phyloP scores from a whole-genome alignment of 176 grass and related monocot species.

The Alloteropsis semialata region DNA sequence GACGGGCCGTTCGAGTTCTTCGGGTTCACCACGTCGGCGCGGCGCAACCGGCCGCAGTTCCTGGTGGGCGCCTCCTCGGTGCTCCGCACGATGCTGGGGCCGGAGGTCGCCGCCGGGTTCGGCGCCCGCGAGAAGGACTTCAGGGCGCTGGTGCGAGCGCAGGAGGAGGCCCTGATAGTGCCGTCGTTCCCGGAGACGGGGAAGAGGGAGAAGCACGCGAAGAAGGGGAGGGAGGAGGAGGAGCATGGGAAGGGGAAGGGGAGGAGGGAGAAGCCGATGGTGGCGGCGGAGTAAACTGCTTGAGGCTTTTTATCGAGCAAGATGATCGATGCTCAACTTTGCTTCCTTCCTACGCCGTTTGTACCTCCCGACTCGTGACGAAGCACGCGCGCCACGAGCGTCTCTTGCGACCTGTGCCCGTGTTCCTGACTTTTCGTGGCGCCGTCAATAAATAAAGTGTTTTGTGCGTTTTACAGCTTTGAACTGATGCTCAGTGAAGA shows the following conservation, averaged over 20 bases:
- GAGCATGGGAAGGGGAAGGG: neutral
- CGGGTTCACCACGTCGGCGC: slow-evolving; percentile 86
- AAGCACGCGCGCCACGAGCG: neutral
- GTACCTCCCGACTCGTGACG: neutral
- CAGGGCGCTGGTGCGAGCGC: slow-evolving; percentile 40
- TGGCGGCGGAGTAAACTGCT: neutral
- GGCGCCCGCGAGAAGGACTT: slow-evolving; percentile 46
- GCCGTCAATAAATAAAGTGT: slow-evolving; percentile 21
- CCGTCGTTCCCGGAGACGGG: slow-evolving; percentile 36
- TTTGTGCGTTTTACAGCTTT: neutral
- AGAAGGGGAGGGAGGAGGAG: neutral
- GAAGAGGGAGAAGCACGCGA: slow-evolving; percentile 2
- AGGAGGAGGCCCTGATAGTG: slow-evolving; percentile 53
- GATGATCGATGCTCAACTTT: neutral
- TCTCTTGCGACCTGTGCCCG: neutral
- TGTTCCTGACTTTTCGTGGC: neutral
- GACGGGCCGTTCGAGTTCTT: slow-evolving; percentile 80
- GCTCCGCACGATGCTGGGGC: slow-evolving; percentile 55
- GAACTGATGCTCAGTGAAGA: neutral
- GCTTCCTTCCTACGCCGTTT: neutral
- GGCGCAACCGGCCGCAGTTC: slow-evolving; percentile 74
- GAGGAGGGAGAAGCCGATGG: neutral
- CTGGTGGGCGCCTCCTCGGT: slow-evolving; percentile 53
- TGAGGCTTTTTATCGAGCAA: neutral
- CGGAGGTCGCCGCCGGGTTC: slow-evolving; percentile 75